phyloP scores from a whole-genome alignment of 2,329 filamentous ascomycete species.

The Anthostomella pinea region DNA sequence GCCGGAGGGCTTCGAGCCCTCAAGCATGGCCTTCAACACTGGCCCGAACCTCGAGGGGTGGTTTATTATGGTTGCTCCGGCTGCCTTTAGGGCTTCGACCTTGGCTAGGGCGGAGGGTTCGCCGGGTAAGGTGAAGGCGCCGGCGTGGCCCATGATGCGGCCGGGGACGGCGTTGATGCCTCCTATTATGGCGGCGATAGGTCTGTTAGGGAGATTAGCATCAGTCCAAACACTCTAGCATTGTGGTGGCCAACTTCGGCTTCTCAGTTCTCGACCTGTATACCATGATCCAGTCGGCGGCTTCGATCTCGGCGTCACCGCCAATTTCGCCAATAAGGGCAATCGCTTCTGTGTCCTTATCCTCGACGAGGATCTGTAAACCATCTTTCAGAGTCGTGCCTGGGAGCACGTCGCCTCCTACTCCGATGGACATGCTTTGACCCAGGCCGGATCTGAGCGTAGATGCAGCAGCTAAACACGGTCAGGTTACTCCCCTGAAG shows the following conservation, averaged over 20 bases:
- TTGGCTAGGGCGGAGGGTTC: conserved; percentile 66
- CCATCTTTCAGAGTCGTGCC: conserved; percentile 74
- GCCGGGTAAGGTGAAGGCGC: conserved; percentile 66
- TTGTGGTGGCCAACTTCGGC: conserved; percentile 54
- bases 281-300: conserved; percentile 69
- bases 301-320: conserved; percentile 66
- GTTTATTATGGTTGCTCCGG: conserved; percentile 67
- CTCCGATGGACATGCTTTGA: conserved; percentile 69
- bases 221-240: not conserved
- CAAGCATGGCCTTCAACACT: conserved; percentile 61
- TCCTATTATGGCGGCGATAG: conserved; percentile 69
- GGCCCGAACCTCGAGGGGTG: conserved; percentile 74
- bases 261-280: conserved; percentile 56
- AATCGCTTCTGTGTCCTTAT: conserved; percentile 67
- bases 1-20: conserved; percentile 24
- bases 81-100: conserved; percentile 61
- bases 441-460: conserved; percentile 67
- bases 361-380: conserved; percentile 62
- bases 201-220: conserved; percentile 40
- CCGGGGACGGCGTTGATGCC: conserved; percentile 62
- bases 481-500: conserved; percentile 3
- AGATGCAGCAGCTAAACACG: conserved; percentile 58
- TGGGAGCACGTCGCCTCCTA: conserved; percentile 70
- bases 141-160: conserved; percentile 75
- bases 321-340: conserved; percentile 72